Evolutionary conservation across 169 alveolate genomes (phyloP), one percentile per base, ranked within the genome.

Genomic region (Plasmodium falciparum): DNA sequence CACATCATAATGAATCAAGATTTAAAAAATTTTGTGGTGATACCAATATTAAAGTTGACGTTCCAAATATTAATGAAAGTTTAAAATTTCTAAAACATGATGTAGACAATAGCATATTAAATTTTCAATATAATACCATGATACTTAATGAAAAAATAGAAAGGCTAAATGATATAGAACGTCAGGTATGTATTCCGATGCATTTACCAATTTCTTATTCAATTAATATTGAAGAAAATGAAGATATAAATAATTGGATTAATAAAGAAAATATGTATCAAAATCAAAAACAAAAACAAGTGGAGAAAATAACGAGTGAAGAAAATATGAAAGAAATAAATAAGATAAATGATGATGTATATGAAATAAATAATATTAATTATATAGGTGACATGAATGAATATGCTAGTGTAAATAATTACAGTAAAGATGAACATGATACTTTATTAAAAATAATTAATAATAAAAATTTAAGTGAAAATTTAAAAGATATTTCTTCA

Each of bases 1-100:
- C 73, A 29, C 59, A 69, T 62, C 56, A 83, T 9, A 70, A 69
- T 83, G 85, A 83, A 83, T 47, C 74, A 2, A 71, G 69, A 58
- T 70, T 70, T 47, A 69, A 50, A 58, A 83, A 71, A 63, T 83
- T 83, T 59, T 67, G 85, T 39, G 91, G 83, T 22, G 17, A 56
- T 49, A 83, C 91, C 13, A 63, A 83, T 43, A 54, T 70, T 67
- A 73, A 54, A 52, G 11, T 83, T 69, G 65, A 70, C 52, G 49
- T 70, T 20, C 91, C 91, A 49, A 70, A 11, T 56, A 71, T 70
- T 56, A 73, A 83, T 49, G 74, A 56, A 7, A 29, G 86, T 12
- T 62, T 67, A 33, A 83, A 83, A 29, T 83, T 83, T 39, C 39
- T 83, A 70, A 83, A 83, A 15, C 50, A 83, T 83, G 86, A 83